Conservation (phyloP, 2,329 filamentous ascomycete genomes). For the Hymenoscyphus repandus region DNA sequence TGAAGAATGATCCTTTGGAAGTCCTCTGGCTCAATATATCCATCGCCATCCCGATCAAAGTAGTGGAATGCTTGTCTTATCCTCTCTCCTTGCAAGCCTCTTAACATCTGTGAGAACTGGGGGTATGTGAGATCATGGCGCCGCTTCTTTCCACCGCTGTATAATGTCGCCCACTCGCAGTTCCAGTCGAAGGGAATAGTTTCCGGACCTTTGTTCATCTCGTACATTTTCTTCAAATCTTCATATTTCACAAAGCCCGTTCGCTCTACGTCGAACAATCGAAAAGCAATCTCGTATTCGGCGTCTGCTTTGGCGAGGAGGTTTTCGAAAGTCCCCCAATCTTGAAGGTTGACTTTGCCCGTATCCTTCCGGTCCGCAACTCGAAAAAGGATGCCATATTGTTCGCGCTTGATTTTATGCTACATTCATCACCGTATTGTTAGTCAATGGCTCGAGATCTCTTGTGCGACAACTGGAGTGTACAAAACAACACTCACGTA, state of each 20-base stretch:
- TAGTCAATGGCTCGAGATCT: conserved; percentile 23
- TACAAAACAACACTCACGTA: conserved; percentile 61
- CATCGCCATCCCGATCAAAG: conserved; percentile 87
- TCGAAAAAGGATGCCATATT: conserved; percentile 88
- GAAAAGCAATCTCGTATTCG: conserved; percentile 98
- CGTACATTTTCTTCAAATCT: conserved; percentile 78
- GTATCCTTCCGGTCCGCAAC: conserved; percentile 76
- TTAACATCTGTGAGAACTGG: conserved; percentile 97
- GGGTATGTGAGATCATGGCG: conserved; percentile 90
- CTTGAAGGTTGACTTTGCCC: conserved; percentile 71
- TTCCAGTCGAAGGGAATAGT: conserved; percentile 95
- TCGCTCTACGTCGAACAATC: conserved; percentile 84
- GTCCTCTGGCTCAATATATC: conserved; percentile 91
- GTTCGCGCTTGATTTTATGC: conserved; percentile 97
- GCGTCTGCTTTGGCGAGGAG: conserved; percentile 90
- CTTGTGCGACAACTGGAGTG: conserved; percentile 6
- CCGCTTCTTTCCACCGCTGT: conserved; percentile 82
- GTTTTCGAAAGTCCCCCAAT: conserved; percentile 94
- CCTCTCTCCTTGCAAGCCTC: conserved; percentile 90
- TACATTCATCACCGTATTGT: conserved; percentile 35
- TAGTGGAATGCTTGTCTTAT: conserved; percentile 91
- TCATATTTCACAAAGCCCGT: conserved; percentile 86
- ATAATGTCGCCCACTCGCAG: conserved; percentile 92
- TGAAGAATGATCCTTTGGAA: conserved; percentile 96
- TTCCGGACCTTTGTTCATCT: conserved; percentile 78